These are phyloP conservation scores for Prillingera fragicola DNA, from an alignment of 1,284 basidiomycete species.

Conservation along the genomic window DNA sequence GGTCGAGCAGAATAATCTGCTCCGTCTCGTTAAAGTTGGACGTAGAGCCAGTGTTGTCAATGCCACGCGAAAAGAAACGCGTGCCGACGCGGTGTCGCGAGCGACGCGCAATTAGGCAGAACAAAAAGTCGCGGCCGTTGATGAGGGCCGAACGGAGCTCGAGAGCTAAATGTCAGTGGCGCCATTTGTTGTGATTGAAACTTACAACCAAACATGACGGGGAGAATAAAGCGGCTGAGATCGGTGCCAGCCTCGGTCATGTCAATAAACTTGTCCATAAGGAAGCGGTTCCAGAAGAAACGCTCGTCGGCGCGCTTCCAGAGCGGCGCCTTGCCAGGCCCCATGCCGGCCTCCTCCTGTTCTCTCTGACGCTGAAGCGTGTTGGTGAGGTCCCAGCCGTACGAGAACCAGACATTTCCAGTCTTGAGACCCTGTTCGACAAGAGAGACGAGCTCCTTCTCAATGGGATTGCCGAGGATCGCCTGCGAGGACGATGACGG, in stretches of 20 bases:
- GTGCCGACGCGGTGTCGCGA: conserved; percentile 93
- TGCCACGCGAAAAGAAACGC: conserved; percentile 91
- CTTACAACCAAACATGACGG: conserved; percentile 84
- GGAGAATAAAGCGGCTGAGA: conserved; percentile 79
- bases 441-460: conserved; percentile 79
- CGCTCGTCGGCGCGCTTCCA: conserved; percentile 73
- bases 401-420: conserved; percentile 83
- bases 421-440: conserved; percentile 77
- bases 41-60: conserved; percentile 61
- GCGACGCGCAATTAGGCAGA: conserved; percentile 86
- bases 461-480: conserved; percentile 64
- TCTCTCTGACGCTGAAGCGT: conserved; percentile 75
- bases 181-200: conserved; percentile 9
- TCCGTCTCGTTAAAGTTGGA: conserved; percentile 95
- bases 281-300: conserved; percentile 96
- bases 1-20: conserved; percentile 76
- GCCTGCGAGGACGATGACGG: conserved; percentile 62
- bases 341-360: conserved; percentile 61
- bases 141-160: conserved; percentile 74
- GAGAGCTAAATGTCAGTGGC: conserved; percentile 58
- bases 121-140: conserved; percentile 71
- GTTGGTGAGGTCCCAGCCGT: conserved; percentile 84
- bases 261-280: conserved; percentile 48
- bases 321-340: conserved; percentile 48
- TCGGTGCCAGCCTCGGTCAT: conserved; percentile 41